Evolutionary conservation across 441 rosid genomes (phyloP), one percentile per base, ranked within the genome.

Genomic region (Gossypium aridum): DNA sequence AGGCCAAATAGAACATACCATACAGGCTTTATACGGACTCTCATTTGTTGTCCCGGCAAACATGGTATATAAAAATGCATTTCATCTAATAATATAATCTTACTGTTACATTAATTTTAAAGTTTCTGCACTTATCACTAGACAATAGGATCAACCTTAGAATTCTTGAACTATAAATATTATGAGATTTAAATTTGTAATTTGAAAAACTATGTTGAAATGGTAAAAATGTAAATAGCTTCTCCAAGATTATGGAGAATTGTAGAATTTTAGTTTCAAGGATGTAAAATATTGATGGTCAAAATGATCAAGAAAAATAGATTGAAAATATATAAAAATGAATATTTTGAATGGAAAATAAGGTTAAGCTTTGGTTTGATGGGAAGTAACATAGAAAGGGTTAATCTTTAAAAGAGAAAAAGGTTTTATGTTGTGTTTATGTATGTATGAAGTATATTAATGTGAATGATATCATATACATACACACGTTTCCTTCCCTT

Each of bases 161-260:
- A 59, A 67, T 77, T 62, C 12, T 75, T 39, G 45, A 37, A 59
- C 66, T 85, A 82, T 85, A 81, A 74, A 34, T 59, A 26, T 76
- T 69, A 34, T 64, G 69, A 59, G 28, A 75, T 54, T 54, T 62
- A 54, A 54, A 28, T 54, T 17, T 85, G 80, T 83, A 83, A 68
- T 22, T 60, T 72, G 73, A 75, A 72, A 70, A 53, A 64, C 61
- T 66, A 7, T 57, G 63, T 73, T 65, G 67, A 69, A 67, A 75
- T 77, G 66, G 16, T 76, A 34, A 69, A 28, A 69, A 9, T 4
- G 7, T 16, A 4, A 34, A 10, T 57, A 22, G 62, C 62, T 22
- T 20, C n/a, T 26, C 4, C 17, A n/a, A 26, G 6, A 14, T 26
- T 19, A 13, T 26, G 12, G 13, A 34, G 10, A 54, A 8, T 1